Percentiles rank a stretch among this genome's conserved stretches.
These are phyloP conservation scores for Penium margaritaceum DNA, from an alignment of 139 green algal species.

Conservation along the genomic window DNA sequence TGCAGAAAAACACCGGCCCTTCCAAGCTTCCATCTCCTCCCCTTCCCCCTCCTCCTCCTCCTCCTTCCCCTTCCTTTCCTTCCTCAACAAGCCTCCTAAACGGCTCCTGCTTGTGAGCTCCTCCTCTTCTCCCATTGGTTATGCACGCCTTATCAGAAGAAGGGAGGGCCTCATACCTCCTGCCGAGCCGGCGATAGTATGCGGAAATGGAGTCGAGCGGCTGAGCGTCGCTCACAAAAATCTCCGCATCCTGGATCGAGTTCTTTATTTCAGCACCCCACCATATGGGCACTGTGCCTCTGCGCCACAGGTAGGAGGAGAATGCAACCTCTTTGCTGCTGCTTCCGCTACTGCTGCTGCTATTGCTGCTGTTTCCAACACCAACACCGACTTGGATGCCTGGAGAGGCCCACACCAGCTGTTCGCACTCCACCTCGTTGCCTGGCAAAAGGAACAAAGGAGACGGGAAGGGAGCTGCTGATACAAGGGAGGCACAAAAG, in stretches of 20 bases:
- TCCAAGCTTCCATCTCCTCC: no score
- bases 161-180: no score
- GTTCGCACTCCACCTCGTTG: constrained; percentile 97
- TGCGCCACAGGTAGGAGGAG: constrained; percentile 50
- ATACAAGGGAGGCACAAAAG: background rate
- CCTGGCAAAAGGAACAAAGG: constrained; percentile 48
- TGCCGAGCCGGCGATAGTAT: no score
- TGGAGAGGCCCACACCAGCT: constrained; percentile 64
- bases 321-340: constrained; percentile 3
- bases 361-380: background rate
- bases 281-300: constrained; percentile 55
- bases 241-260: constrained; percentile 76
- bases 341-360: background rate
- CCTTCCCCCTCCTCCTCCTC: background rate
- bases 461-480: background rate
- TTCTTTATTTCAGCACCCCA: constrained; percentile 55
- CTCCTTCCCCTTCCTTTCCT: no score
- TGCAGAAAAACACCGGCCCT: background rate
- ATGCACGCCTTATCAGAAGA: no score
- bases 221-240: constrained; percentile 66
- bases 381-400: background rate
- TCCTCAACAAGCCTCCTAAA: no score
- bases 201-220: no score
- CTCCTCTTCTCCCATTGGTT: no score
- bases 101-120: no score